Percentiles rank a stretch among this genome's conserved stretches.
These are phyloP conservation scores for Sphagnum magellanicum DNA, from an alignment of 228 moss, liverwort and hornwort species.

Conservation along the genomic window DNA sequence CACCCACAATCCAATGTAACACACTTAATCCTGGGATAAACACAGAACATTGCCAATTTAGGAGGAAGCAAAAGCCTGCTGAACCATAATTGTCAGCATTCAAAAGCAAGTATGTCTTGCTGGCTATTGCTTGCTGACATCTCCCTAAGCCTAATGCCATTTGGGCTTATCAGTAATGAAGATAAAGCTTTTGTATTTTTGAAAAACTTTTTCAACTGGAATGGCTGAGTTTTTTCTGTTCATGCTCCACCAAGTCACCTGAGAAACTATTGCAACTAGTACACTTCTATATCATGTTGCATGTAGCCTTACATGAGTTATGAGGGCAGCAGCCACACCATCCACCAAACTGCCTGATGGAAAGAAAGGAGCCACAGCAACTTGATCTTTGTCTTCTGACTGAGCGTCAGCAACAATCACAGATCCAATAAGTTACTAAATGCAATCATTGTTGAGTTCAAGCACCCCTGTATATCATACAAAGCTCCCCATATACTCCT, in stretches of 20 bases:
- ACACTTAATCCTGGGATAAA: not conserved
- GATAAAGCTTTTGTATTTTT: too few species aligned
- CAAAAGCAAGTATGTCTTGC: not conserved
- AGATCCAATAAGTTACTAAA: not conserved
- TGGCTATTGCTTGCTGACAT: not conserved
- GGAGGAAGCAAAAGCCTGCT: not conserved
- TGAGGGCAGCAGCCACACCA: conserved; percentile 78
- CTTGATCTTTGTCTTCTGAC: conserved; percentile 42
- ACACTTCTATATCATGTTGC: too few species aligned
- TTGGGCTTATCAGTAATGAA: too few species aligned
- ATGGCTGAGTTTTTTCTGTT: too few species aligned
- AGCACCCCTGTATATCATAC: not conserved
- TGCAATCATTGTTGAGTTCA: not conserved
- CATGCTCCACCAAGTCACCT: too few species aligned
- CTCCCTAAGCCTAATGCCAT: too few species aligned
- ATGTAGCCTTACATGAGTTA: conserved; percentile 57
- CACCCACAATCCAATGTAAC: conserved; percentile 5
- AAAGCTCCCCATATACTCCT: not conserved
- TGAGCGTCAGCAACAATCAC: conserved; percentile 6
- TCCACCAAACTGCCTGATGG: conserved; percentile 95
- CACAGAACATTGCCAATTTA: not conserved
- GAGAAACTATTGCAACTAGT: too few species aligned
- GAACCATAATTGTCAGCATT: too few species aligned
- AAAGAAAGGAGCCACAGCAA: conserved; percentile 49
- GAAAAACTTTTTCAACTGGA: too few species aligned